Base-by-base conservation (phyloP, 306 rosid genomes). In the Erythrophleum fordii region DNA sequence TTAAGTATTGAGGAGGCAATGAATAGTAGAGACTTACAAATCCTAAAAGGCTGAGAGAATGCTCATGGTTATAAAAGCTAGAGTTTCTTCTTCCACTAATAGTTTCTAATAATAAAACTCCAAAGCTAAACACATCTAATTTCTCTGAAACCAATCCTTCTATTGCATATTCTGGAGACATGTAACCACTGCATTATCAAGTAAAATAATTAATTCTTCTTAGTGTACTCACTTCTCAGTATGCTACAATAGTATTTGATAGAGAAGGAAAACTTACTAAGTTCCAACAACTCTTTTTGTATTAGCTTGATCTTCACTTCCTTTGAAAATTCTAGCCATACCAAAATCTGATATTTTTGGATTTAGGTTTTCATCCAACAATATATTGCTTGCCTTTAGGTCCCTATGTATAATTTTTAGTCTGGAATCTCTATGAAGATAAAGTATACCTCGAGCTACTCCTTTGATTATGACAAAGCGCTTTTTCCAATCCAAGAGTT, bases 131-230 rank as follows among this genome's bases (percentile, higher is more conserved):
- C n/a, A n/a, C n/a, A n/a, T n/a, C n/a, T n/a, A n/a, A n/a, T n/a
- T n/a, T n/a, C n/a, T n/a, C n/a, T n/a, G n/a, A n/a, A n/a, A n/a
- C n/a, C n/a, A n/a, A n/a, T n/a, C 83, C 86, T 78, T 73, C 80
- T 71, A 74, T 46, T 55, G 86, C 83, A 67, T 83, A 83, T 56
- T 83, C 83, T 3, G 86, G 86, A 1, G 86, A 66, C 80, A 78
- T 73, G 37, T 78, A 83, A 0, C 86, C 86, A 58, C 80, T 83
- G 49, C 62, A 72, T 62, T 64, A 3, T 73, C 45, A 55, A 31
- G 14, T 73, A n/a, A 45, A 2, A 14, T 23, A 34, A 23, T 39
- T 23, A 2, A 65, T n/a, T n/a, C n/a, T 20, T 53, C 1, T 45
- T 11, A 12, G 51, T 8, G 3, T 5, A 52, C 35, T n/a, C n/a